phyloP scores from a whole-genome alignment of 768 basidiomycete genomes.

The Amanita exitialis region DNA sequence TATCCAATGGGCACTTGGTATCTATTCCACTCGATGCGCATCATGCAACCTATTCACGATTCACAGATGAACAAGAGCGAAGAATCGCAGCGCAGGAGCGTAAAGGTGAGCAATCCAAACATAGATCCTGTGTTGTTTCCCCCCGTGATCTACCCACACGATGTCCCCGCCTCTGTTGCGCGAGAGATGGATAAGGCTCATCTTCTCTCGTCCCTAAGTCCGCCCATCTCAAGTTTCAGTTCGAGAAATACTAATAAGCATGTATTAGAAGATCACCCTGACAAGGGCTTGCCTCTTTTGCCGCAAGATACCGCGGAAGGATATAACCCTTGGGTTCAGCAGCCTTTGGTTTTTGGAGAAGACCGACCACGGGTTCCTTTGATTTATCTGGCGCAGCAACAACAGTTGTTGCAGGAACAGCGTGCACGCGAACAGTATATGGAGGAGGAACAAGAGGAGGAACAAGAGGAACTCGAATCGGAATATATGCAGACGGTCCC shows the following conservation, averaged over 20 bases:
- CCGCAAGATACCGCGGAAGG: slow-evolving; percentile 5
- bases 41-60: slow-evolving; percentile 7
- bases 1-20: slow-evolving; percentile 66
- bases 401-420: slow-evolving; percentile 29
- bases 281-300: slow-evolving; percentile 13
- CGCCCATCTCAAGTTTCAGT: slow-evolving; percentile 1
- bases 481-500: slow-evolving; percentile 5
- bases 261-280: slow-evolving; percentile 7
- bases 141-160: slow-evolving; percentile 14
- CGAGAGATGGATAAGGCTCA: slow-evolving; percentile 50
- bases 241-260: slow-evolving; percentile 1
- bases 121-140: slow-evolving; percentile 18
- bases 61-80: slow-evolving; percentile 59
- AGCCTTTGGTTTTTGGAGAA: slow-evolving; percentile 8
- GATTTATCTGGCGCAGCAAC: slow-evolving; percentile 47
- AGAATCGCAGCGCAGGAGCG: slow-evolving; percentile 57
- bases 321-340: slow-evolving; percentile 3
- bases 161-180: slow-evolving; percentile 15
- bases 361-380: slow-evolving; percentile 43
- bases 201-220: slow-evolving; percentile 23
- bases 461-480: slow-evolving; percentile 1
- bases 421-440: neutral
- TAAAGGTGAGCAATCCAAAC: slow-evolving; percentile 67
- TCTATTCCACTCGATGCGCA: slow-evolving; percentile 15
- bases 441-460: neutral